Evolutionary conservation across 2,329 filamentous ascomycete genomes (phyloP), one percentile per base, ranked within the genome.

Genomic region (Monosporascus sp.): DNA sequence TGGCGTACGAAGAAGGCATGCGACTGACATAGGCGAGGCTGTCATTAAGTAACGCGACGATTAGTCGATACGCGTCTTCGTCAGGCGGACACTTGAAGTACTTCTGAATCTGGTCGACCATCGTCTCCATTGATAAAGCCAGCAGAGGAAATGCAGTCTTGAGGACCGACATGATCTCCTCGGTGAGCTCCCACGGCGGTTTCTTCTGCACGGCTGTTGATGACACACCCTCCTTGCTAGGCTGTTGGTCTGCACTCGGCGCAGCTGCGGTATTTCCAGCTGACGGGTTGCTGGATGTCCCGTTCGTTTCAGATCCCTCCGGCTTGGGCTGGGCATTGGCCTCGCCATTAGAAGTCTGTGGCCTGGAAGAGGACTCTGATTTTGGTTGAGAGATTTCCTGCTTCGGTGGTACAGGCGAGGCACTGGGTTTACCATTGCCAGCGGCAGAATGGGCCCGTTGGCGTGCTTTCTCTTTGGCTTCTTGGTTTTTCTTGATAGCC

Each of bases 1-100:
- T 88, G 2, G 90, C 90, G 69, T 96, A 97, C 1, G 90, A 90
- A 16, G 82, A 81, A 11, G 93, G 93, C 71, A 90, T 90, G 48
- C 93, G 86, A 59, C 90, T 91, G 43, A 97, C 91, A 64, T 97
- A 97, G 27, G 91, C 91, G 51, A 99, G 75, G 0, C 91, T 94
- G 71, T 99, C 94, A 68, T 99, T 99, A 22, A 99, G 83, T 11
- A 99, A 77, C 3, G 94, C 95, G n/a, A 97, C 93, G 60, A 99
- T 99, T 17, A 99, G 80, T 49, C 94, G 84, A 71, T 97, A 97
- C 2, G 94, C 95, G 74, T 99, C 94, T 70, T 99, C 94, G 64
- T 99, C 94, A 0, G 93, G 93, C 16, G 93, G 93, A 65, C 94
- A 97, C 74, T 99, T 99, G 82, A 99, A 99, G 73, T 97, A 88